Evolutionary conservation across 148 eudicot genomes (phyloP).

Genomic region (Fagopyrum tataricum): DNA sequence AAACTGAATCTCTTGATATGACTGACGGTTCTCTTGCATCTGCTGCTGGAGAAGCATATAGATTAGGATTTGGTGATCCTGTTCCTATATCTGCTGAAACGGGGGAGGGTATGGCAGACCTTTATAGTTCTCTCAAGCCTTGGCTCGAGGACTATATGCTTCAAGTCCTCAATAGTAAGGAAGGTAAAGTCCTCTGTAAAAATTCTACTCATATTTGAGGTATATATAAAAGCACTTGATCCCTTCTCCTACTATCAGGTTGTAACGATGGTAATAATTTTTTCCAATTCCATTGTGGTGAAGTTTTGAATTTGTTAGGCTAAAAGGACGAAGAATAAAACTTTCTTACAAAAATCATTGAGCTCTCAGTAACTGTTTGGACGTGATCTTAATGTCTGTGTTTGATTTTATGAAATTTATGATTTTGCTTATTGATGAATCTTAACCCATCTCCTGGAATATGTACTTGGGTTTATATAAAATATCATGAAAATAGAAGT

Average conservation of each 20-base stretch:
- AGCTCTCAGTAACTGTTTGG: neutral
- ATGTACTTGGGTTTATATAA: neutral
- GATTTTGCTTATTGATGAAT: neutral
- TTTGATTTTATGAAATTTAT: neutral
- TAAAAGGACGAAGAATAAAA: neutral
- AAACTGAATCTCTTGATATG: conserved; percentile 87
- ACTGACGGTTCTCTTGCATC: conserved; percentile 68
- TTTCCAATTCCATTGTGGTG: neutral
- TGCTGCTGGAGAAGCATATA: conserved; percentile 79
- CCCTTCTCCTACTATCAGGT: neutral
- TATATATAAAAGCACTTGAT: neutral
- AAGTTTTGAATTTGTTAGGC: neutral
- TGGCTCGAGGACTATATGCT: conserved; percentile 59
- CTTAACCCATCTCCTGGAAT: neutral
- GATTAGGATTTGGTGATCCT: conserved; percentile 93
- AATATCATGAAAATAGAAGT: neutral
- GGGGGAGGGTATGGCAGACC: conserved; percentile 81
- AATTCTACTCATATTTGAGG: neutral
- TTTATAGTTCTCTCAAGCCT: conserved; percentile 60
- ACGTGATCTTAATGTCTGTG: neutral
- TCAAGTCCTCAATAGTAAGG: conserved; percentile 39
- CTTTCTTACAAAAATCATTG: neutral
- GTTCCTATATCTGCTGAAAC: conserved; percentile 95
- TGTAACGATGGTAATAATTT: neutral
- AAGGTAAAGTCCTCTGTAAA: neutral